Percentiles rank a stretch among this genome's conserved stretches.
phyloP scores from a whole-genome alignment of 257 asterid species.

The Nicotiana paniculata region DNA sequence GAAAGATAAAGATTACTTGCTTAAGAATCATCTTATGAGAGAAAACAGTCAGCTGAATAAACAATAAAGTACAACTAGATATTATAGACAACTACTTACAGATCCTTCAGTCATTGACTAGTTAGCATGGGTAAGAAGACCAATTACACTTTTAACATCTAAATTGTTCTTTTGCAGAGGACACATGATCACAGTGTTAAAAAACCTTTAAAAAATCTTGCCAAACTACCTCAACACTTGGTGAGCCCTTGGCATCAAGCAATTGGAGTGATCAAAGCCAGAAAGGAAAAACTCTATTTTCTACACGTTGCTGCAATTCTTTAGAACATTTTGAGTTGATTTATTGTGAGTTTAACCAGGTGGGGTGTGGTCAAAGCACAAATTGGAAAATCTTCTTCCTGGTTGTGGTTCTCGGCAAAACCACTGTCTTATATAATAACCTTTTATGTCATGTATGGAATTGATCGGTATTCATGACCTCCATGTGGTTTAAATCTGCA shows the following conservation, averaged over 20 bases:
- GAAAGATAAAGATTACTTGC: slow-evolving; percentile 14
- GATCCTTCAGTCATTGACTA: background rate
- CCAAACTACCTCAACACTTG: background rate
- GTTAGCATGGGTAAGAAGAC: background rate
- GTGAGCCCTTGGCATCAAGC: background rate
- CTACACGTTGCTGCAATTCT: background rate
- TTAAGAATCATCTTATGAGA: background rate
- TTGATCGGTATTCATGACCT: background rate
- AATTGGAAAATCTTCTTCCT: background rate
- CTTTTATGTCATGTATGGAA: background rate
- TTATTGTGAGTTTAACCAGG: background rate
- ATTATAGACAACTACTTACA: background rate
- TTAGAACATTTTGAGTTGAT: background rate
- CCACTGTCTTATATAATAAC: background rate
- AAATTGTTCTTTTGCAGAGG: background rate
- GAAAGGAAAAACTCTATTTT: background rate
- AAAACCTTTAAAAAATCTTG: background rate
- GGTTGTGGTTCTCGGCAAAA: background rate
- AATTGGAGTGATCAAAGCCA: background rate
- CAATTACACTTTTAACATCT: background rate
- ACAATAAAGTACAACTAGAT: background rate
- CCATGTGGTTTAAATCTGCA: background rate
- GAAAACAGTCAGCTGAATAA: background rate
- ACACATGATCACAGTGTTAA: background rate
- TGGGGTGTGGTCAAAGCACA: background rate